Evolutionary conservation across 1,139 yeast species (phyloP).

Genomic region (Pichia sp.): DNA sequence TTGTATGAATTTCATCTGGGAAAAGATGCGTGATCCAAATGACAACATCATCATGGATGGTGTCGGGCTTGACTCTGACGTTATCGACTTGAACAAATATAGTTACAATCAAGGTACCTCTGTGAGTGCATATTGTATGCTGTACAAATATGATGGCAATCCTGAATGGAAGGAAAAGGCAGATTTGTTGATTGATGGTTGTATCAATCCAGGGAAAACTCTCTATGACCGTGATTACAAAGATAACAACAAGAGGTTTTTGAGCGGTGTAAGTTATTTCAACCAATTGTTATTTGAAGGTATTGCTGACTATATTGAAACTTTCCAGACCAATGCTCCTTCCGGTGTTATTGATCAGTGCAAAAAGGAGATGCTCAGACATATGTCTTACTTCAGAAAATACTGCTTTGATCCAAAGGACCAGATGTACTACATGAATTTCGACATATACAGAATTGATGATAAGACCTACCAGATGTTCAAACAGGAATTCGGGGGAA

Average conservation of each 20-base stretch:
- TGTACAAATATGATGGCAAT: constrained; percentile 48
- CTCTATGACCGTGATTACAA: constrained; percentile 60
- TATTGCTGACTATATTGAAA: constrained; percentile 55
- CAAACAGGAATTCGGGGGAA: constrained; percentile 48
- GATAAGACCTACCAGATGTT: constrained; percentile 45
- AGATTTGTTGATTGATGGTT: constrained; percentile 52
- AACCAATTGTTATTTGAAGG: constrained; percentile 64
- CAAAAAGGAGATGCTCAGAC: constrained; percentile 40
- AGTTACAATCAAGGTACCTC: constrained; percentile 69
- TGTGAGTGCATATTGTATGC: constrained; percentile 45
- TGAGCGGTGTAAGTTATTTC: constrained; percentile 61
- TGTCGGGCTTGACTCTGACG: constrained; percentile 41
- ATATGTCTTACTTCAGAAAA: constrained; percentile 46
- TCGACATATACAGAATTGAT: constrained; percentile 54
- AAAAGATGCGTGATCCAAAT: constrained; percentile 42
- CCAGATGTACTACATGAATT: constrained; percentile 54
- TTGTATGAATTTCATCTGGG: constrained; percentile 33
- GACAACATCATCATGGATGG: constrained; percentile 63
- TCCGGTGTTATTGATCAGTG: constrained; percentile 32
- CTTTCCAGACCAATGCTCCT: constrained; percentile 41
- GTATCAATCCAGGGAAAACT: constrained; percentile 47
- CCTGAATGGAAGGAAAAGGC: constrained; percentile 51
- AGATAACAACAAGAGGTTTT: constrained; percentile 47
- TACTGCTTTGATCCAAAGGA: constrained; percentile 53
- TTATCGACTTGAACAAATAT: constrained; percentile 49